Evolutionary conservation across 306 rosid species (phyloP).

Genomic region (Lathyrus sativus): DNA sequence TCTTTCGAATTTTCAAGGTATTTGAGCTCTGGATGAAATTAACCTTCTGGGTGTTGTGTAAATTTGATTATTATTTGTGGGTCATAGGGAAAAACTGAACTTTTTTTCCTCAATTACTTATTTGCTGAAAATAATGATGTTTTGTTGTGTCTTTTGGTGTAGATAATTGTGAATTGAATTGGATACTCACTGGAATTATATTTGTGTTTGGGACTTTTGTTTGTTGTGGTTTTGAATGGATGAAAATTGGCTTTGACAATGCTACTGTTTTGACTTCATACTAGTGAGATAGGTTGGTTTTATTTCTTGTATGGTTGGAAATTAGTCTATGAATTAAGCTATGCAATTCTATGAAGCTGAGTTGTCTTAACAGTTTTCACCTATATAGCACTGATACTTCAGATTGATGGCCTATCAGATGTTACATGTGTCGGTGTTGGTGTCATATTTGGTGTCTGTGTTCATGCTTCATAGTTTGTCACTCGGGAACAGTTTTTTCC

Average conservation of each 20-base stretch:
- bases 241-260: constrained; percentile 15
- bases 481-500: neutral
- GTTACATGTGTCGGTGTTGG: neutral
- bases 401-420: neutral
- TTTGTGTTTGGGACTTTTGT: constrained; percentile 18
- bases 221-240: constrained; percentile 35
- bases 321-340: constrained; percentile 27
- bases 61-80: constrained; percentile 32
- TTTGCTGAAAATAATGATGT: constrained; percentile 29
- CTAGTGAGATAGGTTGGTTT: too few species aligned
- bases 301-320: constrained; percentile 3
- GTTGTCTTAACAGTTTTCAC: constrained; percentile 4
- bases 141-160: constrained; percentile 31
- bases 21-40: constrained; percentile 34
- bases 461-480: neutral
- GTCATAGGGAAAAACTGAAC: constrained; percentile 15
- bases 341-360: constrained; percentile 33
- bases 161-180: constrained; percentile 34
- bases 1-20: constrained; percentile 42
- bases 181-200: constrained; percentile 24
- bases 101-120: constrained; percentile 13
- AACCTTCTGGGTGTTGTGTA: too few species aligned
- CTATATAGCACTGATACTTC: neutral
- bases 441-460: neutral
- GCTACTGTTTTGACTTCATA: constrained; percentile 29